Evolutionary conservation across 2,329 filamentous ascomycete species (phyloP).

Genomic region (Ustulina deusta): DNA sequence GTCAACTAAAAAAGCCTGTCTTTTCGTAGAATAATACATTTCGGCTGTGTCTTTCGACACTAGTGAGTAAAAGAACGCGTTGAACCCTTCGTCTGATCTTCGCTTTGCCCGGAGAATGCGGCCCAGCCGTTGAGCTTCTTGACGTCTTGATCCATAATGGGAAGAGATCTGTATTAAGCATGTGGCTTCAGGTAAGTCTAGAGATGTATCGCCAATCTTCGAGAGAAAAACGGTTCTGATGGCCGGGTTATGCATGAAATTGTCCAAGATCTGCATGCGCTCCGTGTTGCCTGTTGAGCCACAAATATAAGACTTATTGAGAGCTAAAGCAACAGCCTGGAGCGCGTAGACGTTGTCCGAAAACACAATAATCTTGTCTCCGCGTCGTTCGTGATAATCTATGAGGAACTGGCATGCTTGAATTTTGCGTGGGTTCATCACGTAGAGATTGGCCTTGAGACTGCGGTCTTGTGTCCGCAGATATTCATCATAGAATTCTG

Average conservation of each 20-base stretch:
- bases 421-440: slow-evolving; percentile 98
- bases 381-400: slow-evolving; percentile 92
- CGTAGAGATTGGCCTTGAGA: slow-evolving; percentile 72
- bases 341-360: slow-evolving; percentile 97
- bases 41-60: slow-evolving; percentile 98
- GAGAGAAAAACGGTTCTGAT: slow-evolving; percentile 96
- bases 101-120: slow-evolving; percentile 95
- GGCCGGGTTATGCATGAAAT: slow-evolving; percentile 91
- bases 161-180: slow-evolving; percentile 98
- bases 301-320: slow-evolving; percentile 91
- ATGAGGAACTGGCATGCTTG: slow-evolving; percentile 99
- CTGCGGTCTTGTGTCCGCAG: slow-evolving; percentile 62
- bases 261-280: slow-evolving; percentile 87
- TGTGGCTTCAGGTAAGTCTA: slow-evolving; percentile 95
- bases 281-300: slow-evolving; percentile 88
- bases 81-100: slow-evolving; percentile 97
- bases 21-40: slow-evolving; percentile 97
- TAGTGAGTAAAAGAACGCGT: slow-evolving; percentile 98
- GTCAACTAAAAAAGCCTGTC: slow-evolving; percentile 96
- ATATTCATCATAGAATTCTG: slow-evolving; percentile 97
- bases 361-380: slow-evolving; percentile 98
- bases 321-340: slow-evolving; percentile 83
- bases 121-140: slow-evolving; percentile 93
- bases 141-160: slow-evolving; percentile 95
- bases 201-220: slow-evolving; percentile 98